phyloP scores from a whole-genome alignment of 352 stramenopile genomes.

The Phytophthora quininea region DNA sequence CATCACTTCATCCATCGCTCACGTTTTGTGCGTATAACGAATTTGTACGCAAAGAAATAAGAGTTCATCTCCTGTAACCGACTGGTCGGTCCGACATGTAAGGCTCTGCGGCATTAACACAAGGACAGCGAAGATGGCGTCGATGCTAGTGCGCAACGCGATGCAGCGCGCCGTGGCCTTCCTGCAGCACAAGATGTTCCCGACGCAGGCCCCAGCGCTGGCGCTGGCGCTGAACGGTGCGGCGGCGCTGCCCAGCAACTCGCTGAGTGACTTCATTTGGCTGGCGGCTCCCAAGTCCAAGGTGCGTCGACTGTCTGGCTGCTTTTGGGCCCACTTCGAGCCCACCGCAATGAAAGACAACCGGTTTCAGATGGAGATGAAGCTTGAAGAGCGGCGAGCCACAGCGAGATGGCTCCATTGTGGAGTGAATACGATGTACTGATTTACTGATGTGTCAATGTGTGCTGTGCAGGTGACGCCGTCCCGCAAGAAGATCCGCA shows the following conservation, averaged over 20 bases:
- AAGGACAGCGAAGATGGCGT: conserved; percentile 48
- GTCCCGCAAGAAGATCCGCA: conserved; percentile 87
- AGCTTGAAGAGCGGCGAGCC: no score
- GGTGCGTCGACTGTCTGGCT: conserved; percentile 38
- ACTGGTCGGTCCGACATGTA: neutral
- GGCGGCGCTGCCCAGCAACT: conserved; percentile 47
- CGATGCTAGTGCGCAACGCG: conserved; percentile 67
- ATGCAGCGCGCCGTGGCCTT: conserved; percentile 71
- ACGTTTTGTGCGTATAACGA: neutral
- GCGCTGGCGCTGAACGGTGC: conserved; percentile 40
- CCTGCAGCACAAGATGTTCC: conserved; percentile 60
- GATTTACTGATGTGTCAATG: conserved; percentile 7
- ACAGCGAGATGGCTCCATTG: no score
- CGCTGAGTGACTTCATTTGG: conserved; percentile 79
- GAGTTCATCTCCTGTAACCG: no score
- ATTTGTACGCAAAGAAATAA: neutral
- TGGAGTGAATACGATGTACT: no score
- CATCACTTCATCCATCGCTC: conserved; percentile 18
- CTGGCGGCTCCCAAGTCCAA: conserved; percentile 88
- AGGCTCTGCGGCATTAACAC: conserved; percentile 19
- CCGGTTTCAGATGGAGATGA: neutral
- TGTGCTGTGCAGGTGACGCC: conserved; percentile 71
- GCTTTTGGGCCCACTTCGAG: neutral
- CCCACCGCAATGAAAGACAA: neutral
- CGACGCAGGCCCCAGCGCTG: conserved; percentile 40